A percentile compares a stretch with the other conserved stretches of the same genome.
Conservation (phyloP, 164 flowering plant genomes). For the Santalum album region DNA sequence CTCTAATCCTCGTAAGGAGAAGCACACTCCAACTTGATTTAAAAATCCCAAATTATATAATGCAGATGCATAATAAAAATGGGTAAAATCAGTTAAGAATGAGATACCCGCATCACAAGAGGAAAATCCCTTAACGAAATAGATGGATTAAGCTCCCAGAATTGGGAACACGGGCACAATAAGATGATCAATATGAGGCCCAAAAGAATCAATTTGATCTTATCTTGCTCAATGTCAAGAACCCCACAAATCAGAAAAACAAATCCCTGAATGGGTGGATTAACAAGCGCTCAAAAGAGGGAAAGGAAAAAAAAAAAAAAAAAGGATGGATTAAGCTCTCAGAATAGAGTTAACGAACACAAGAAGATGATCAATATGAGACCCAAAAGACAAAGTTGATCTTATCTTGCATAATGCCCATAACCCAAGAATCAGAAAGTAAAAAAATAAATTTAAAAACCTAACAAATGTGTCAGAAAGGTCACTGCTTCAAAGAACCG, state of each 20-base stretch:
- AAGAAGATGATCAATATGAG: too few relatives aligned
- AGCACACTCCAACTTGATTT: not conserved
- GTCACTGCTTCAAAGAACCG: too few relatives aligned
- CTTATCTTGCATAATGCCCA: too few relatives aligned
- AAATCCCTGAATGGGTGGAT: not conserved
- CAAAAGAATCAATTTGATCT: constrained; percentile 1
- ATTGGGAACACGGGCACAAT: not conserved
- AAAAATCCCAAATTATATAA: not conserved
- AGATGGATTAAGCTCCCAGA: not conserved
- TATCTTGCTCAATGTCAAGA: constrained; percentile 1
- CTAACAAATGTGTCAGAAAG: constrained; percentile 2
- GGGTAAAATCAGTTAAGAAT: not conserved
- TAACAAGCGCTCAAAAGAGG: too few relatives aligned
- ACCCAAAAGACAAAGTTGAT: too few relatives aligned
- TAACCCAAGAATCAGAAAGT: too few relatives aligned
- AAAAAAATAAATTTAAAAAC: too few relatives aligned
- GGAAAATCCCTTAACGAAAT: constrained; percentile 12
- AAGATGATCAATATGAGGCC: not conserved
- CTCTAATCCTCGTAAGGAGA: not conserved
- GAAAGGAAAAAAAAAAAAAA: not conserved
- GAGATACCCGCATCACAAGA: constrained; percentile 2
- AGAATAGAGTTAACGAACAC: too few relatives aligned
- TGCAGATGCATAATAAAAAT: not conserved
- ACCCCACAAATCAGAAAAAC: not conserved
- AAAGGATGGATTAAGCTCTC: not conserved